Conservation (phyloP, 257 asterid genomes). For the Vinca minor region DNA sequence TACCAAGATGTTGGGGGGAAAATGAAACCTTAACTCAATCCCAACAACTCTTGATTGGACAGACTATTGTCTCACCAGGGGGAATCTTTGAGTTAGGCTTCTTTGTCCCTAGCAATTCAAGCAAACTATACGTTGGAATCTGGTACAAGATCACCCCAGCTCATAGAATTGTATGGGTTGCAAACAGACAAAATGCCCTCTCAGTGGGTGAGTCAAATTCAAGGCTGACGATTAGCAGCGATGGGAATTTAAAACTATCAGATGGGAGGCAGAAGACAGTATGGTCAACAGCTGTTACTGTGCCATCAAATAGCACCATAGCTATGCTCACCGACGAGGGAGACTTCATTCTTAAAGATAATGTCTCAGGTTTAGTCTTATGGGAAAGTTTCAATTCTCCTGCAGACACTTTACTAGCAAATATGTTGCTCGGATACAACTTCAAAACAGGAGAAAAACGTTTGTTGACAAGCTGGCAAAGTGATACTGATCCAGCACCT, state of each 20-base stretch:
- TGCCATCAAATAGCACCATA: constrained; percentile 17
- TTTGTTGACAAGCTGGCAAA: background rate
- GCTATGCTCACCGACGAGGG: constrained; percentile 20
- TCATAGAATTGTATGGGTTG: constrained; percentile 21
- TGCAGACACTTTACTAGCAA: constrained; percentile 15
- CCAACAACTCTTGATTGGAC: constrained; percentile 24
- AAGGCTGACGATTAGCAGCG: constrained; percentile 13
- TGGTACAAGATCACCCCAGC: constrained; percentile 44
- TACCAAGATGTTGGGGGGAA: constrained; percentile 12
- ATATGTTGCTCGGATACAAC: background rate
- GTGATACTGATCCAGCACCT: background rate
- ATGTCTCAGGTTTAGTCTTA: constrained; percentile 9
- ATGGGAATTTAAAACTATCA: constrained; percentile 16
- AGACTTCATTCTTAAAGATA: constrained; percentile 21
- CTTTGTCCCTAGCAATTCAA: constrained; percentile 31
- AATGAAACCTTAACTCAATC: constrained; percentile 33
- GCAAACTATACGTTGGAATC: constrained; percentile 51
- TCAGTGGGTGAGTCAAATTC: constrained; percentile 9
- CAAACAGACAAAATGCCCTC: constrained; percentile 20
- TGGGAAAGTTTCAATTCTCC: constrained; percentile 22
- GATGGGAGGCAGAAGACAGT: constrained; percentile 18
- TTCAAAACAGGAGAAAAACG: background rate
- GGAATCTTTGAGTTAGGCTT: constrained; percentile 62
- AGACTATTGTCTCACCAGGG: constrained; percentile 36
- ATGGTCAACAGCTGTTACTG: constrained; percentile 18